Base-by-base conservation (phyloP, 805 yeast species). In the Kodamaea fukazawae region DNA sequence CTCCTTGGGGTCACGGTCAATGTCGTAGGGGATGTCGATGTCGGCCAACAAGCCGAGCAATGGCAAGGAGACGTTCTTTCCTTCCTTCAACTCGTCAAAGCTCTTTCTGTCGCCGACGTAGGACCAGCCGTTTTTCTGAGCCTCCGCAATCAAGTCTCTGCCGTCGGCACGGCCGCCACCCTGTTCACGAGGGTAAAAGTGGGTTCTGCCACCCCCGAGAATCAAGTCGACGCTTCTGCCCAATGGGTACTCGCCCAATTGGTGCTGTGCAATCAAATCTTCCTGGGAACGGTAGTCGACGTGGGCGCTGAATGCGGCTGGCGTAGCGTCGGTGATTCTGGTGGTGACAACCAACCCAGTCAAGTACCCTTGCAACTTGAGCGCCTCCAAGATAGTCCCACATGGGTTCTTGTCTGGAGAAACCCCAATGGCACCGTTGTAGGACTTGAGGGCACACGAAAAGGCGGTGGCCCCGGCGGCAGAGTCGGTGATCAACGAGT, bases 381-480 rank as follows among this genome's bases (percentile, higher is more conserved):
- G 81, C 1, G 95, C 95, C 63, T 90, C 98, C 48, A 90, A 67
- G 29, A 90, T 63, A 2, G 96, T 87, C 5, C 96, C 96, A 57
- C 95, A 85, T 4, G 97, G 95, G n/a, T 54, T 49, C 34, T 73
- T 68, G 23, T 70, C 63, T 1, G 87, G 78, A 44, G 75, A 75
- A 11, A 90, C 96, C n/a, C 88, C 95, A 58, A 90, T 85, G 9
- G 96, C 96, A 11, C 95, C 93, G 58, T 90, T 90, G 63, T 86
- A 88, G 4, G 89, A 68, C 66, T 90, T 90, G 51, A 79, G 55
- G 4, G 81, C 91, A 61, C 96, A 87, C 0, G 95, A 73, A 54
- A 89, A 90, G 1, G 96, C 96, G 10, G 96, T 88, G 11, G 96
- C 98, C 11, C 96, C 97, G 2, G 98, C 98, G 8, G 98, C 98